These are phyloP conservation scores for Phialocephala sp. DNA, from an alignment of 2,329 filamentous ascomycete species.

Conservation along the genomic window DNA sequence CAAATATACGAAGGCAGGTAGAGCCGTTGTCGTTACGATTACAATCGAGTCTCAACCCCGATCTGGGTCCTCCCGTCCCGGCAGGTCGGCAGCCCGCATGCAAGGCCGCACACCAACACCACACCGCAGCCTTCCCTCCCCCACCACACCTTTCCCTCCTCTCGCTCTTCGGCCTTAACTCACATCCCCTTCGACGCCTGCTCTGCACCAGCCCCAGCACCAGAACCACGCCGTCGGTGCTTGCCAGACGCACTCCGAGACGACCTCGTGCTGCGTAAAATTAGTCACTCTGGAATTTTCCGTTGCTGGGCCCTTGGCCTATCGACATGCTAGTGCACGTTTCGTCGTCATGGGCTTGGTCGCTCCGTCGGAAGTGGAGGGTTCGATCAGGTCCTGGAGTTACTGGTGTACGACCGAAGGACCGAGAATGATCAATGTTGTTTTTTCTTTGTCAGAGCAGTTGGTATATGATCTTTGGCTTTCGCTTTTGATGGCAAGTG, in stretches of 20 bases:
- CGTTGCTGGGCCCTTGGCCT: not conserved
- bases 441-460: not conserved
- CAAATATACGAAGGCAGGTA: not conserved
- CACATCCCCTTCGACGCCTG: not conserved
- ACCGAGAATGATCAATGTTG: slow-evolving; percentile 2
- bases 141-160: not conserved
- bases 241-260: not conserved
- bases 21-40: not conserved
- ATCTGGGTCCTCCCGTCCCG: slow-evolving; percentile 4
- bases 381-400: not conserved
- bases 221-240: not conserved
- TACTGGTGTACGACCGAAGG: slow-evolving; percentile 5
- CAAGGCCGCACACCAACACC: not conserved
- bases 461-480: not conserved
- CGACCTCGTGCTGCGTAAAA: not conserved
- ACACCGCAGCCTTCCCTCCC: not conserved
- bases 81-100: not conserved
- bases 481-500: not conserved
- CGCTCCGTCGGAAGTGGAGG: not conserved
- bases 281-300: not conserved
- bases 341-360: not conserved
- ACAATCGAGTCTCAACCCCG: not conserved
- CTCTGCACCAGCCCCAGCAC: not conserved
- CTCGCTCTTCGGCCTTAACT: slow-evolving; percentile 10
- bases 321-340: slow-evolving; percentile 1